A percentile compares a stretch with the other conserved stretches of the same genome.
Evolutionary conservation across 2,329 filamentous ascomycete species (phyloP).

Genomic region (Aspergillus amoenus): DNA sequence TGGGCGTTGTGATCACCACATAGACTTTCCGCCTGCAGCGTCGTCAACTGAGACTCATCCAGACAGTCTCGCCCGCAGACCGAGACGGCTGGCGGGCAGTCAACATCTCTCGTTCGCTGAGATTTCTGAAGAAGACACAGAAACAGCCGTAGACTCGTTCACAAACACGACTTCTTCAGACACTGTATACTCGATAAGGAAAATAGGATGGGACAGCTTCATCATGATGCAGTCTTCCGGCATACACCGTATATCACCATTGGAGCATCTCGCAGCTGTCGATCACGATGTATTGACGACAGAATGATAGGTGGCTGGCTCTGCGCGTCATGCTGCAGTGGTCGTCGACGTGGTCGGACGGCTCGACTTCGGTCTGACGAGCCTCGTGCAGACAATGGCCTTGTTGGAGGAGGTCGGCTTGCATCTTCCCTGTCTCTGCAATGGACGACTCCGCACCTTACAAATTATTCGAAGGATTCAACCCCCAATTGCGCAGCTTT

Average conservation of each 20-base stretch:
- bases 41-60: no score
- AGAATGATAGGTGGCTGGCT: background rate
- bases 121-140: no score
- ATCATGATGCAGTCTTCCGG: background rate
- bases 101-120: no score
- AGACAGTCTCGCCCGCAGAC: no score
- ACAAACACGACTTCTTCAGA: no score
- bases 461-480: background rate
- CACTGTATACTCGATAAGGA: no score
- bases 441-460: background rate
- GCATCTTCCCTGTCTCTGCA: background rate
- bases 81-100: no score
- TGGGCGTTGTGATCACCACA: background rate
- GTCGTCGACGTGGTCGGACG: background rate
- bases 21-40: background rate
- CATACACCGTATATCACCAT: background rate
- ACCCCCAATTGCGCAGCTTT: background rate
- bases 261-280: background rate
- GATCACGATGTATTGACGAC: background rate
- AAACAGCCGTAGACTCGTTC: no score
- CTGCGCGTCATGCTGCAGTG: constrained; percentile 1
- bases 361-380: background rate
- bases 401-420: background rate
- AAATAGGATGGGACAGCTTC: no score
- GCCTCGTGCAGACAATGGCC: background rate